Evolutionary conservation across 495 filamentous ascomycete species (phyloP).

Genomic region (Tuber indicum): DNA sequence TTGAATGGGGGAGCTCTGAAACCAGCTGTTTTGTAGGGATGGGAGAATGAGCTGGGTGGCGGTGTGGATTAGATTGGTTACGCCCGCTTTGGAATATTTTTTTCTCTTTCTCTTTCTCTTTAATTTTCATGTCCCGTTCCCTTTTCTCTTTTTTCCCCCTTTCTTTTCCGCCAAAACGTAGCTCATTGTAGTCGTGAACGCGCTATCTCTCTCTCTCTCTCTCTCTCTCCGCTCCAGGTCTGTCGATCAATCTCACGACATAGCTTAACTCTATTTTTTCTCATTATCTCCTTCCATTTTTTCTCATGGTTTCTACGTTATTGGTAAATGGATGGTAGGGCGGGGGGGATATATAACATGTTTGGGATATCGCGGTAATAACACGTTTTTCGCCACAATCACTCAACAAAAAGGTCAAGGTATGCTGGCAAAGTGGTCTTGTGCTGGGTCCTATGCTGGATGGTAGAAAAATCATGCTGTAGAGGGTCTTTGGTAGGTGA

Average conservation of each 20-base stretch:
- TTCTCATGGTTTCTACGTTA: constrained; percentile 8
- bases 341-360: neutral
- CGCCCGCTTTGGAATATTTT: constrained; percentile 3
- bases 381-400: constrained; percentile 5
- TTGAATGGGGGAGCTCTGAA: constrained; percentile 8
- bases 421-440: no score
- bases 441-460: no score
- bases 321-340: neutral
- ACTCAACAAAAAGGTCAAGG: neutral
- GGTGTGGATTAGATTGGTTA: constrained; percentile 4
- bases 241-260: neutral
- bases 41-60: neutral
- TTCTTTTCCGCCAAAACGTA: neutral
- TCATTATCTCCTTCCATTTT: neutral
- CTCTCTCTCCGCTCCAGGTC: neutral
- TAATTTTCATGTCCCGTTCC: neutral
- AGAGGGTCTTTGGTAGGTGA: neutral
- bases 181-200: neutral
- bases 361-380: constrained; percentile 3
- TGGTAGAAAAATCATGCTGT: neutral
- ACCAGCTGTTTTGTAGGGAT: neutral
- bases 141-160: neutral
- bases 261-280: constrained; percentile 12
- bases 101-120: neutral
- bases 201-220: neutral